A percentile compares a stretch with the other conserved stretches of the same genome.
phyloP scores from a whole-genome alignment of 2,329 filamentous ascomycete species.

The Fonsecaea pedrosoi region DNA sequence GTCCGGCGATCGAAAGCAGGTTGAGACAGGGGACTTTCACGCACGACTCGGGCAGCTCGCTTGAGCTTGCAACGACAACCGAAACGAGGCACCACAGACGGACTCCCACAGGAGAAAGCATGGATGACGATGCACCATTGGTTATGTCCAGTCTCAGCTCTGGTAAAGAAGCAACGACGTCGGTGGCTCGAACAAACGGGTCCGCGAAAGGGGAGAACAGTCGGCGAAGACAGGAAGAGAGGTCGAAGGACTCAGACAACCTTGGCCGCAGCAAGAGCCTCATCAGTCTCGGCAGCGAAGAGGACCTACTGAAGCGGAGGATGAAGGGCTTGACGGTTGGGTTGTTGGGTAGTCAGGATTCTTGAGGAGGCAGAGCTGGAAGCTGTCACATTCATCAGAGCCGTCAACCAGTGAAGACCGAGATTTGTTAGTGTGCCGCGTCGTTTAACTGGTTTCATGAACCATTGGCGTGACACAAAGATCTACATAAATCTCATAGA shows the following conservation, averaged over 20 bases:
- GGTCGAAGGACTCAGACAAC: constrained; percentile 28
- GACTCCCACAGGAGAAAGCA: constrained; percentile 63
- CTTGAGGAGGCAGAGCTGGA: background rate
- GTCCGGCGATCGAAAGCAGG: constrained; percentile 45
- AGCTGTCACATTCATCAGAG: background rate
- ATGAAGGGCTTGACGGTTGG: constrained; percentile 63
- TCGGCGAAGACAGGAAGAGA: constrained; percentile 25
- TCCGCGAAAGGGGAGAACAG: background rate
- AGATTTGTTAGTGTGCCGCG: background rate
- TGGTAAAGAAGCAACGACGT: constrained; percentile 8
- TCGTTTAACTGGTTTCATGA: background rate
- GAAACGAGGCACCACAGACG: constrained; percentile 38
- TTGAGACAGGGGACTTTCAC: constrained; percentile 36
- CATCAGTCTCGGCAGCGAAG: constrained; percentile 61
- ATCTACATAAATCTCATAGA: too few relatives aligned
- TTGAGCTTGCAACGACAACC: constrained; percentile 27
- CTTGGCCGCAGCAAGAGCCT: constrained; percentile 54
- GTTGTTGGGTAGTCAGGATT: constrained; percentile 53
- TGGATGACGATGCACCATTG: constrained; percentile 43
- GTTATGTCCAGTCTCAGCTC: constrained; percentile 39
- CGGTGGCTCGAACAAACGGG: background rate
- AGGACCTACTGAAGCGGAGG: constrained; percentile 62
- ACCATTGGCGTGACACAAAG: too few relatives aligned
- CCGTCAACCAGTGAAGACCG: background rate
- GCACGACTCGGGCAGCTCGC: constrained; percentile 23